These are phyloP conservation scores for Lactarius sanguifluus DNA, from an alignment of 768 basidiomycete species.

Conservation along the genomic window DNA sequence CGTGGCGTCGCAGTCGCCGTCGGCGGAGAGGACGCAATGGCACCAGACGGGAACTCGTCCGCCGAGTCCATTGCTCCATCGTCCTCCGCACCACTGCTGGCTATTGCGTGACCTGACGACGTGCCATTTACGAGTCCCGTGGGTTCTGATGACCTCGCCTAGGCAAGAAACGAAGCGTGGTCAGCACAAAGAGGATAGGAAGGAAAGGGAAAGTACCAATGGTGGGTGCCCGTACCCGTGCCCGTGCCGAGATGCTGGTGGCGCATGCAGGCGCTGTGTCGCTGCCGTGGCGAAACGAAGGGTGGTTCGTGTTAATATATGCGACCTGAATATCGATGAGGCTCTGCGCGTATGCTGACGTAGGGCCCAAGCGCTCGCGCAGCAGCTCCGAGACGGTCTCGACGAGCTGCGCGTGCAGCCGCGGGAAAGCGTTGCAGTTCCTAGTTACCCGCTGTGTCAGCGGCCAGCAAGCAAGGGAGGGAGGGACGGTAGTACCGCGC, in stretches of 20 bases:
- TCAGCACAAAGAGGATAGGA: slow-evolving; percentile 8
- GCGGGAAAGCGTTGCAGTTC: slow-evolving; percentile 97
- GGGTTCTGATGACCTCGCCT: slow-evolving; percentile 68
- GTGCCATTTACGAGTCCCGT: slow-evolving; percentile 46
- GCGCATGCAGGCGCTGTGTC: slow-evolving; percentile 55
- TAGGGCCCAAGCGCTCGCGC: slow-evolving; percentile 92
- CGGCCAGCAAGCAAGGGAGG: slow-evolving; percentile 13
- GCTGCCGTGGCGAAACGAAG: slow-evolving; percentile 87
- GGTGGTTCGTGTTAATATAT: slow-evolving; percentile 99
- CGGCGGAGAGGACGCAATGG: slow-evolving; percentile 50
- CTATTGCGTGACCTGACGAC: slow-evolving; percentile 20
- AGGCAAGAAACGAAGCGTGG: too few relatives aligned
- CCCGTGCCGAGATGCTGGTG: slow-evolving; percentile 38
- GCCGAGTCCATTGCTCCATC: slow-evolving; percentile 65
- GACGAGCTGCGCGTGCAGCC: slow-evolving; percentile 87
- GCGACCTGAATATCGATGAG: slow-evolving; percentile 97
- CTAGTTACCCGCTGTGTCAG: slow-evolving; percentile 41
- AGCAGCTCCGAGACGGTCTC: slow-evolving; percentile 97
- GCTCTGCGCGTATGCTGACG: slow-evolving; percentile 94
- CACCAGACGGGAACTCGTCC: slow-evolving; percentile 51
- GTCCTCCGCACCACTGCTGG: slow-evolving; percentile 47
- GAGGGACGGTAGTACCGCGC: slow-evolving; percentile 52
- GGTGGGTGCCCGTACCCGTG: slow-evolving; percentile 44
- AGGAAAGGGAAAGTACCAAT: slow-evolving; percentile 45
- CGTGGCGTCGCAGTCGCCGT: slow-evolving; percentile 49